A percentile compares a stretch with the other conserved stretches of the same genome.
Evolutionary conservation across 2,329 filamentous ascomycete genomes (phyloP).

Genomic region (Dactylellina leptospora): DNA sequence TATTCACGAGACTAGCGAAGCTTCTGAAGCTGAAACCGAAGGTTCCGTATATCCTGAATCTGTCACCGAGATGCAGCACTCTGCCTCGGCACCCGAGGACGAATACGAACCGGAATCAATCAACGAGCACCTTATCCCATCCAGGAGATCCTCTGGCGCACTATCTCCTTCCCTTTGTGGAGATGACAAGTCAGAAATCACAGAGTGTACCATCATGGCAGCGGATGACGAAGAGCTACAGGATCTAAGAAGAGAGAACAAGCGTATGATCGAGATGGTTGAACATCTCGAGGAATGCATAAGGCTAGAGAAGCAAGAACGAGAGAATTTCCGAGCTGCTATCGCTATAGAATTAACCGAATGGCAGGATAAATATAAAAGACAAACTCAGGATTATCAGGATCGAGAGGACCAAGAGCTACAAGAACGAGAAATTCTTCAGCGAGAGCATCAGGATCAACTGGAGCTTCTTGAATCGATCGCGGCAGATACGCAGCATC

Average conservation of each 20-base stretch:
- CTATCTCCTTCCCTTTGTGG: conserved; percentile 60
- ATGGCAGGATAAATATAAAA: conserved; percentile 44
- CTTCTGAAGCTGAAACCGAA: conserved; percentile 51
- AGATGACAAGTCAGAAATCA: conserved; percentile 72
- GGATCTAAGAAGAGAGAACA: conserved; percentile 44
- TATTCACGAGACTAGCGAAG: conserved; percentile 69
- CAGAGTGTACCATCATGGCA: conserved; percentile 60
- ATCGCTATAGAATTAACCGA: conserved; percentile 43
- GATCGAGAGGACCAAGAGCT: conserved; percentile 40
- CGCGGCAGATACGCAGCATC: conserved; percentile 50
- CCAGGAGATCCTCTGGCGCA: conserved; percentile 39
- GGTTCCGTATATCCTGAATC: conserved; percentile 50
- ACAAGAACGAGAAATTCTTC: conserved; percentile 47
- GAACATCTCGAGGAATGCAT: conserved; percentile 52
- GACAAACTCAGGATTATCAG: conserved; percentile 29
- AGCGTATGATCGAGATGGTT: conserved; percentile 49
- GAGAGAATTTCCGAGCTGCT: conserved; percentile 31
- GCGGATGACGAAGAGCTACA: conserved; percentile 51
- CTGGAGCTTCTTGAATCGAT: conserved; percentile 50
- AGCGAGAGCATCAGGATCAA: conserved; percentile 45
- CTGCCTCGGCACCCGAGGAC: conserved; percentile 18
- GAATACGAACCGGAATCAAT: conserved; percentile 41
- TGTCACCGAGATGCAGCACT: conserved; percentile 25
- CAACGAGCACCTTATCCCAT: conserved; percentile 38
- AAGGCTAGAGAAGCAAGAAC: conserved; percentile 45